A percentile compares a stretch with the other conserved stretches of the same genome.
phyloP scores from a whole-genome alignment of 2,329 filamentous ascomycete species.

The Ophiocordyceps australis region DNA sequence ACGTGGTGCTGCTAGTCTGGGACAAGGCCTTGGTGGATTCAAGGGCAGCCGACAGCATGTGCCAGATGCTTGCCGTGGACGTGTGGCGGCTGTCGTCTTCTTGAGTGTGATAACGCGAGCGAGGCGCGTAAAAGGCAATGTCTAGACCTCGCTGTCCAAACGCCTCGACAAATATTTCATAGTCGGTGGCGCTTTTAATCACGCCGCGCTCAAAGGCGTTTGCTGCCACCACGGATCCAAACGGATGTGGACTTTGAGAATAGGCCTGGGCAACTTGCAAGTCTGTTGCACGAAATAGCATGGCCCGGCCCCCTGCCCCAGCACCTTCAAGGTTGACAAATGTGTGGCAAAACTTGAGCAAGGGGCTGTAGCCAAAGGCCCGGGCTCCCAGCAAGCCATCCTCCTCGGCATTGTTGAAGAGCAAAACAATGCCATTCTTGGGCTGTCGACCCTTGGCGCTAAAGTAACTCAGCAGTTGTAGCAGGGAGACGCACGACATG shows the following conservation, averaged over 20 bases:
- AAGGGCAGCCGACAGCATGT: conserved; percentile 80
- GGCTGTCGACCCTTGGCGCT: conserved; percentile 54
- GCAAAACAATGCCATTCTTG: conserved; percentile 59
- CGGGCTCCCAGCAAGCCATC: conserved; percentile 77
- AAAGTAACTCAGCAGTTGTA: conserved; percentile 80
- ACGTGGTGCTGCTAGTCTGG: conserved; percentile 45
- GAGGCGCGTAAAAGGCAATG: conserved; percentile 76
- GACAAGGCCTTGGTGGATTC: conserved; percentile 57
- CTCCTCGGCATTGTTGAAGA: conserved; percentile 94
- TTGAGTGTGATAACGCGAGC: conserved; percentile 77
- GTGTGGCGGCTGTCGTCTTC: conserved; percentile 75
- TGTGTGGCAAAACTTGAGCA: conserved; percentile 64
- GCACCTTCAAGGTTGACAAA: conserved; percentile 94
- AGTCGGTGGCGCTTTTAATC: conserved; percentile 79
- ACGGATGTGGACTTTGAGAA: conserved; percentile 51
- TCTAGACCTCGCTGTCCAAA: conserved; percentile 78
- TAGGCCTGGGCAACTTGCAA: conserved; percentile 72
- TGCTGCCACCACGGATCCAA: conserved; percentile 63
- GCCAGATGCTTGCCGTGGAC: conserved; percentile 57
- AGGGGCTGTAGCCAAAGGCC: conserved; percentile 67
- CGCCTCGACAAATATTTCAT: conserved; percentile 59
- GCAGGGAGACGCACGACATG: conserved; percentile 67
- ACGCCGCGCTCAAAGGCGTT: conserved; percentile 71
- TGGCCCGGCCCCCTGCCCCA: conserved; percentile 75
- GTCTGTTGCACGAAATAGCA: conserved; percentile 77